Evolutionary conservation across 2,329 filamentous ascomycete species (phyloP), one percentile per base, ranked within the genome.

Genomic region (Tolypocladium amazonense): DNA sequence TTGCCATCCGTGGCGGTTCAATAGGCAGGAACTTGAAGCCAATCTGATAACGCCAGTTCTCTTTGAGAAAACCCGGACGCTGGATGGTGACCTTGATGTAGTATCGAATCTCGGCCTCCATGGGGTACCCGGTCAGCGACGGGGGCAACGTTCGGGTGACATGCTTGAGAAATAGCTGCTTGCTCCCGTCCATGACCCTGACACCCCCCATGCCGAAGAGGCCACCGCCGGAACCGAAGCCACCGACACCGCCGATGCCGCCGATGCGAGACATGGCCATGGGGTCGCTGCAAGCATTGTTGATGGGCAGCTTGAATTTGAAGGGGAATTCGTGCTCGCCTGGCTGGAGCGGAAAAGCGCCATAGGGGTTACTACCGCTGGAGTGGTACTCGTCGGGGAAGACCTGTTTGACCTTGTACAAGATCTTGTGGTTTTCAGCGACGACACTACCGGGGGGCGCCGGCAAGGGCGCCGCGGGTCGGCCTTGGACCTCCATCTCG

Each of bases 41-140:
- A 41, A 81, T 69, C 63, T 83, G 77, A 63, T 80, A 79, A 25
- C 92, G 81, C 72, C 91, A 89, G 68, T 97, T 97, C 75, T 96
- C 92, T 70, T 93, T 93, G 74, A 95, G 90, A 61, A 97, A 81
- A 18, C 89, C 87, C 0, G 92, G 91, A n/a, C 92, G 81, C 68
- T 92, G 90, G 7, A 97, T 86, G 0, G 94, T 97, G n/a, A 89
- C 91, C 72, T 99, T 99, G 70, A 97, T 82, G 71, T 90, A 99
- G 75, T 99, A 99, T 65, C 87, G 84, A 62, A 97, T 92, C 73
- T 96, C 92, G 27, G 92, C 93, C 72, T 92, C 86, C 38, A 88
- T 88, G 0, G 90, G 90, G 65, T 94, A 92, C 3, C 90, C 91
- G n/a, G 83, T 89, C 58, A 97, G 77, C 5, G 92, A 95, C 0